Percentiles rank a stretch among this genome's conserved stretches.
Conservation (phyloP, 2,329 filamentous ascomycete species). For the Hymenoscyphus repandus region DNA sequence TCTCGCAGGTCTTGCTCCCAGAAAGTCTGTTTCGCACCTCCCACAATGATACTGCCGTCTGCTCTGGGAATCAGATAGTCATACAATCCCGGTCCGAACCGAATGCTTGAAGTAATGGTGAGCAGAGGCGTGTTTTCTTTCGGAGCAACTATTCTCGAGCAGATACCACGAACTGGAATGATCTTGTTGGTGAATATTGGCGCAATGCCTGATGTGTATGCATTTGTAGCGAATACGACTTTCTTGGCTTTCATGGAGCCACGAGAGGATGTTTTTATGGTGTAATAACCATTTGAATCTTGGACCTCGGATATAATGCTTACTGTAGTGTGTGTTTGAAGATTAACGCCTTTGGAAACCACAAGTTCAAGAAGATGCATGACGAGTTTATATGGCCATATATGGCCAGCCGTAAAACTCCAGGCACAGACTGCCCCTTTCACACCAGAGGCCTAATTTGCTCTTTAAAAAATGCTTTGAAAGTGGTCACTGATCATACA, state of each 20-base stretch:
- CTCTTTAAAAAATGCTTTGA: background rate
- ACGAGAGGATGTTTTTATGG: slow-evolving; percentile 43
- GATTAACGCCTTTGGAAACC: slow-evolving; percentile 40
- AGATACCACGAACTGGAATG: slow-evolving; percentile 43
- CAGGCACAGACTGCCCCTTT: slow-evolving; percentile 15
- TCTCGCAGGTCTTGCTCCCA: slow-evolving; percentile 26
- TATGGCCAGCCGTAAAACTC: slow-evolving; percentile 17
- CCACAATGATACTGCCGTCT: slow-evolving; percentile 33
- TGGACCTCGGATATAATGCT: slow-evolving; percentile 12
- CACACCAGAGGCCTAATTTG: slow-evolving; percentile 14
- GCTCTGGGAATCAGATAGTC: slow-evolving; percentile 35
- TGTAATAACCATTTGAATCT: slow-evolving; percentile 34
- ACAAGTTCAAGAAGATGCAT: slow-evolving; percentile 45
- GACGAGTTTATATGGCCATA: slow-evolving; percentile 59
- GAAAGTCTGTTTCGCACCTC: slow-evolving; percentile 37
- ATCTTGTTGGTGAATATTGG: slow-evolving; percentile 48
- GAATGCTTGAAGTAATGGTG: slow-evolving; percentile 2
- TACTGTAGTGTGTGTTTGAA: slow-evolving; percentile 48
- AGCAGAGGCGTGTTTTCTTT: background rate
- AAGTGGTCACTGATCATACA: background rate
- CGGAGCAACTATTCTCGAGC: slow-evolving; percentile 22
- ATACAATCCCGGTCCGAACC: slow-evolving; percentile 48
- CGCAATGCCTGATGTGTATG: slow-evolving; percentile 50
- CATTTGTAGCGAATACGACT: slow-evolving; percentile 62
- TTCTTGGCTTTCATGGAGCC: slow-evolving; percentile 48